These are phyloP conservation scores for Hypoxylon lenormandii DNA, from an alignment of 495 filamentous ascomycete genomes.

Conservation along the genomic window DNA sequence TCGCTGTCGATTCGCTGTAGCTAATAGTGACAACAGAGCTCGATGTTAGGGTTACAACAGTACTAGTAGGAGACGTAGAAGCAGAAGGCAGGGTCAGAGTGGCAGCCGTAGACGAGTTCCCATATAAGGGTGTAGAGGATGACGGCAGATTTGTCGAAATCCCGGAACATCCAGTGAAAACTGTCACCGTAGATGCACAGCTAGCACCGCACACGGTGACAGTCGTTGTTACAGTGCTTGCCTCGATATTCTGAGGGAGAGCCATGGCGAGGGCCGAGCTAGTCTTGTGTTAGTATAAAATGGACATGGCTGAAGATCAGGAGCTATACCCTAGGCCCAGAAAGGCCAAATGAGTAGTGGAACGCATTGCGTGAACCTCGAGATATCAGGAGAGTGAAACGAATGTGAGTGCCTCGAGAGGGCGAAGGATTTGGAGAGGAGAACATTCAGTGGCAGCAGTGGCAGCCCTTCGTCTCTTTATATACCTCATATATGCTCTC, in stretches of 20 bases:
- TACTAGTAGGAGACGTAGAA: constrained; percentile 3
- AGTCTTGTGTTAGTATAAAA: constrained; percentile 24
- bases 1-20: constrained; percentile 4
- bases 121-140: constrained; percentile 33
- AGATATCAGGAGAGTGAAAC: constrained; percentile 27
- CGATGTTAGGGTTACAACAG: constrained; percentile 16
- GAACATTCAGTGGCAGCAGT: not conserved
- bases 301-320: not conserved
- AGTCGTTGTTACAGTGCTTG: constrained; percentile 41
- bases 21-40: constrained; percentile 18
- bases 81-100: constrained; percentile 6
- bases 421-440: constrained; percentile 14
- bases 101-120: constrained; percentile 17
- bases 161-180: constrained; percentile 39
- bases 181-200: constrained; percentile 48
- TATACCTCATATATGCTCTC: constrained; percentile 11
- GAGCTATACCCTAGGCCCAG: constrained; percentile 42
- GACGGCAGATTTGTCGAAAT: constrained; percentile 15
- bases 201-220: constrained; percentile 45
- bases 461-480: constrained; percentile 26
- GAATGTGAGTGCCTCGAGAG: constrained; percentile 36
- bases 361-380: constrained; percentile 34
- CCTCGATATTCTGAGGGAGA: constrained; percentile 32
- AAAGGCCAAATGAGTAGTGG: constrained; percentile 38
- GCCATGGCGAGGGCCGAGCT: constrained; percentile 37